These are phyloP conservation scores for Letharia columbiana DNA, from an alignment of 495 filamentous ascomycete species.

Conservation along the genomic window DNA sequence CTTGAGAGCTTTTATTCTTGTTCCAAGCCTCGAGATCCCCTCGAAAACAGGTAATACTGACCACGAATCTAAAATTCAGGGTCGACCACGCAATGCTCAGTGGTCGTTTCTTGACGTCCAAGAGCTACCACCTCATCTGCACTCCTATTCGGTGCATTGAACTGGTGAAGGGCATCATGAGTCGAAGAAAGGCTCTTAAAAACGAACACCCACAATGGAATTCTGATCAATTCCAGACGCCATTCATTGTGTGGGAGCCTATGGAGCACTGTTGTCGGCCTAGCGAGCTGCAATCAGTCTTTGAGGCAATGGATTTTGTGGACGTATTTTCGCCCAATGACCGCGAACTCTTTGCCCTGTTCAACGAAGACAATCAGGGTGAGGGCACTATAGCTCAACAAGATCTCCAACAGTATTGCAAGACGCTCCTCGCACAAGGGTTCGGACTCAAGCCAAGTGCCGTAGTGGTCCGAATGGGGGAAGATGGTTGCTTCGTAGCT, in stretches of 20 bases:
- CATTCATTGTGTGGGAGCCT: constrained; percentile 89
- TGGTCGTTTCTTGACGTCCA: constrained; percentile 53
- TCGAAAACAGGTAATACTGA: not conserved
- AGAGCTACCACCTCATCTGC: constrained; percentile 83
- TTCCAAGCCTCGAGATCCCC: not conserved
- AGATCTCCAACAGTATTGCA: constrained; percentile 10
- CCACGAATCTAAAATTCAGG: not conserved
- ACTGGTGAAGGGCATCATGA: constrained; percentile 55
- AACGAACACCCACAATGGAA: not conserved
- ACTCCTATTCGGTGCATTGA: constrained; percentile 66
- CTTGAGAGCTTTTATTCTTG: not conserved
- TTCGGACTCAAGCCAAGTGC: constrained; percentile 41
- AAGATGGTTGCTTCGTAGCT: constrained; percentile 50
- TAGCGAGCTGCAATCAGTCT: constrained; percentile 62
- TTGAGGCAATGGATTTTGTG: constrained; percentile 60
- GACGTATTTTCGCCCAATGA: constrained; percentile 88
- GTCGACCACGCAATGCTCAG: constrained; percentile 54
- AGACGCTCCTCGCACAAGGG: constrained; percentile 48
- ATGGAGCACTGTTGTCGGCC: constrained; percentile 81
- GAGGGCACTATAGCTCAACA: not conserved
- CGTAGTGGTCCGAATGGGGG: constrained; percentile 49
- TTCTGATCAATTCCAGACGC: constrained; percentile 30
- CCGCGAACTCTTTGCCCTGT: constrained; percentile 51
- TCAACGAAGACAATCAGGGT: not conserved
- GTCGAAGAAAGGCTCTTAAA: constrained; percentile 34